phyloP scores from a whole-genome alignment of 495 filamentous ascomycete species.

The Hypoxylon fragiforme region DNA sequence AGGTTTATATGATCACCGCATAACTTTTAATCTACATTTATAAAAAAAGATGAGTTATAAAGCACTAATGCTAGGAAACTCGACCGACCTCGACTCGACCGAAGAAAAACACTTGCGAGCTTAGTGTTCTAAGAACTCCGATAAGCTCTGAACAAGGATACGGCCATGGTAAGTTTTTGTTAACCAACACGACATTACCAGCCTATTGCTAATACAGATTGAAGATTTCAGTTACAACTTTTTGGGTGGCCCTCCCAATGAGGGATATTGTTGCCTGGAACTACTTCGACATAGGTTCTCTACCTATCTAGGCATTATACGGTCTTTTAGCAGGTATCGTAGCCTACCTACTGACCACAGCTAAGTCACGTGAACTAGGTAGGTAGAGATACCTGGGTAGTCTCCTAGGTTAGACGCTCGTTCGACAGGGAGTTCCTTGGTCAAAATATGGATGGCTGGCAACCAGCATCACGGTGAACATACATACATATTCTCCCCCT shows the following conservation, averaged over 20 bases:
- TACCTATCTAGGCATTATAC: too few species aligned
- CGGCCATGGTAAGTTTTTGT: not conserved
- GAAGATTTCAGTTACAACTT: not conserved
- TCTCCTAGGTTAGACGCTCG: too few species aligned
- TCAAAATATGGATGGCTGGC: too few species aligned
- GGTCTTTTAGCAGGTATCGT: too few species aligned
- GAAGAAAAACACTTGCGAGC: not conserved
- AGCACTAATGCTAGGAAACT: not conserved
- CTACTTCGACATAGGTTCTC: not conserved
- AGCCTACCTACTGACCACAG: too few species aligned
- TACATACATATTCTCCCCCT: too few species aligned
- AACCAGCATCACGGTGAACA: too few species aligned
- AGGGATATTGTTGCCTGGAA: not conserved
- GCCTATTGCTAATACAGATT: not conserved
- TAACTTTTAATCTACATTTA: not conserved
- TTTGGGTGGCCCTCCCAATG: not conserved
- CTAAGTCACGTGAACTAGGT: not conserved
- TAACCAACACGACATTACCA: not conserved
- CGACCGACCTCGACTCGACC: not conserved
- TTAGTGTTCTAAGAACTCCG: not conserved
- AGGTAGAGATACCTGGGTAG: too few species aligned
- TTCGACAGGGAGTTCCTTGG: too few species aligned
- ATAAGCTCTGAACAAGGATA: not conserved
- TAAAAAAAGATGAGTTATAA: not conserved
- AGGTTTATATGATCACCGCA: constrained; percentile 30